A percentile compares a stretch with the other conserved stretches of the same genome.
Conservation (phyloP, 768 basidiomycete genomes). For the Psilocybe tampanensis region DNA sequence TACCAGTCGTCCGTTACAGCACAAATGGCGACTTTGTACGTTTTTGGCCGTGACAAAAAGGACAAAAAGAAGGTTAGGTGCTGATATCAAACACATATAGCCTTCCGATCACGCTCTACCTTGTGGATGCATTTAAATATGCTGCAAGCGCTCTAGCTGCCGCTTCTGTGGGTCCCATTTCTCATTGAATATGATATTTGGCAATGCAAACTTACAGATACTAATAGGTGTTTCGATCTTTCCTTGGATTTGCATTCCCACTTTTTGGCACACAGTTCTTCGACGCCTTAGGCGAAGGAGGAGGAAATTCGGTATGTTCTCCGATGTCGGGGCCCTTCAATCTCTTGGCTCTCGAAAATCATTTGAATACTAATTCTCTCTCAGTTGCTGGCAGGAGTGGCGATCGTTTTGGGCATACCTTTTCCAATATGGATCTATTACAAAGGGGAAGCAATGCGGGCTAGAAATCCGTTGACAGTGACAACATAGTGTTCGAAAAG, state of each 20-base stretch:
- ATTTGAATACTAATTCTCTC: neutral
- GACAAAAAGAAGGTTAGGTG: neutral
- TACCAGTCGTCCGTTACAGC: neutral
- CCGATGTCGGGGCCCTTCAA: neutral
- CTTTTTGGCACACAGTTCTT: conserved; percentile 64
- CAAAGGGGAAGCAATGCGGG: conserved; percentile 53
- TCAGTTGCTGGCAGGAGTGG: conserved; percentile 55
- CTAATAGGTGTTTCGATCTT: conserved; percentile 44
- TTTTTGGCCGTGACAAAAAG: conserved; percentile 30
- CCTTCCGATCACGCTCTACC: conserved; percentile 69
- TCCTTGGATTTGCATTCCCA: conserved; percentile 51
- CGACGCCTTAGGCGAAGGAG: conserved; percentile 58
- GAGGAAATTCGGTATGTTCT: conserved; percentile 64
- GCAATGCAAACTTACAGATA: too few relatives aligned
- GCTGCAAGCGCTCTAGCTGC: conserved; percentile 73
- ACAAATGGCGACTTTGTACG: conserved; percentile 59
- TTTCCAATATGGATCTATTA: conserved; percentile 77
- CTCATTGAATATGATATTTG: too few relatives aligned
- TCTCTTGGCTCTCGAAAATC: neutral
- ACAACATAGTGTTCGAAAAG: conserved; percentile 14
- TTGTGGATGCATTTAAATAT: conserved; percentile 71
- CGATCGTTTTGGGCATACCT: conserved; percentile 66
- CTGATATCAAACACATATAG: conserved; percentile 30
- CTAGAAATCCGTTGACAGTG: conserved; percentile 31
- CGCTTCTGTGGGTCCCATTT: conserved; percentile 54